Conservation (phyloP, 805 yeast genomes). For the Cephaloascus albidus region DNA sequence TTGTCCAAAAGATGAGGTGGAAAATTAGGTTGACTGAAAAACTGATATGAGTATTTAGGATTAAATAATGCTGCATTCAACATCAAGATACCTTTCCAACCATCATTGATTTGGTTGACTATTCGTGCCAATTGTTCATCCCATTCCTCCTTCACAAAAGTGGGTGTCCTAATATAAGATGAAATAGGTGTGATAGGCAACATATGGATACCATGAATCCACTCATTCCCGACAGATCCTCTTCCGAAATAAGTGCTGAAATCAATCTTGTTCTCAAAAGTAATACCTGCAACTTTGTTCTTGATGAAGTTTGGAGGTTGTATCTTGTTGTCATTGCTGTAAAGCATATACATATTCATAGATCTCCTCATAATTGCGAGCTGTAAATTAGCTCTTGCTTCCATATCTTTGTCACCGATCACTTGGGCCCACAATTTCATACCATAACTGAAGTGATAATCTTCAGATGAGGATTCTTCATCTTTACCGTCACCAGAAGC, state of each 20-base stretch:
- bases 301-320: constrained; percentile 47
- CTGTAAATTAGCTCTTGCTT: constrained; percentile 47
- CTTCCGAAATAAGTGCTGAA: constrained; percentile 71
- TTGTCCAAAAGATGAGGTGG: constrained; percentile 52
- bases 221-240: constrained; percentile 45
- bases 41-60: constrained; percentile 53
- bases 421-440: constrained; percentile 58
- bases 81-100: constrained; percentile 68
- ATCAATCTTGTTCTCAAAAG: constrained; percentile 65
- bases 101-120: constrained; percentile 43
- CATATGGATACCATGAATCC: constrained; percentile 74
- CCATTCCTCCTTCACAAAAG: constrained; percentile 60
- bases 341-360: constrained; percentile 47
- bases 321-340: constrained; percentile 39
- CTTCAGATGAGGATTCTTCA: constrained; percentile 69
- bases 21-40: constrained; percentile 50
- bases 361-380: constrained; percentile 48
- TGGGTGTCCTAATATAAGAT: constrained; percentile 43
- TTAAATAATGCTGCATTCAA: constrained; percentile 68
- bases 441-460: constrained; percentile 63
- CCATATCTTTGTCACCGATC: constrained; percentile 42
- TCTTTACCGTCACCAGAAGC: constrained; percentile 70
- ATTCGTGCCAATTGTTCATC: constrained; percentile 34
- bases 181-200: constrained; percentile 65
- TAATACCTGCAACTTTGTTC: constrained; percentile 66